Percentiles rank a stretch among this genome's conserved stretches.
These are phyloP conservation scores for Neofusicoccum kwambonambiense DNA, from an alignment of 2,329 filamentous ascomycete species.

Conservation along the genomic window DNA sequence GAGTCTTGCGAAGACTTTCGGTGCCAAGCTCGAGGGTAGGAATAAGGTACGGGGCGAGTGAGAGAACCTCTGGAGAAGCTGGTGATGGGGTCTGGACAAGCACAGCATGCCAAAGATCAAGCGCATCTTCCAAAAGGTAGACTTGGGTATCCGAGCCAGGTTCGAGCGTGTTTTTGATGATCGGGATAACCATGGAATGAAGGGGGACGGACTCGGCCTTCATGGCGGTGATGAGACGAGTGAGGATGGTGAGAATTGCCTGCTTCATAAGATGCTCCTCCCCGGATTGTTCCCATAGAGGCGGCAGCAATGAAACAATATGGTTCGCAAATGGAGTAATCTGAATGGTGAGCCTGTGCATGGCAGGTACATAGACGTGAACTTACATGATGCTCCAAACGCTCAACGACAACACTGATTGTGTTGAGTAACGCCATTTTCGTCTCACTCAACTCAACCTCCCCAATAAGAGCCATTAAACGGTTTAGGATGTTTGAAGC, in stretches of 20 bases:
- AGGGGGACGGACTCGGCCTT: conserved; percentile 74
- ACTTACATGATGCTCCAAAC: conserved; percentile 71
- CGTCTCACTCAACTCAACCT: conserved; percentile 79
- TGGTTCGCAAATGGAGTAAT: conserved; percentile 69
- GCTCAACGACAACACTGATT: conserved; percentile 73
- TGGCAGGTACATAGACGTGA: not conserved
- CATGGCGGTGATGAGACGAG: conserved; percentile 83
- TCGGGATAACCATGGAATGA: conserved; percentile 74
- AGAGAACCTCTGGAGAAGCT: conserved; percentile 43
- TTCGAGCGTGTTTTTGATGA: conserved; percentile 77
- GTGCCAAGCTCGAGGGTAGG: conserved; percentile 50
- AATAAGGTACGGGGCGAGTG: conserved; percentile 45
- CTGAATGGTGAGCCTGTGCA: conserved; percentile 27
- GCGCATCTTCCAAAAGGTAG: conserved; percentile 85
- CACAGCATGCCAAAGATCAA: conserved; percentile 84
- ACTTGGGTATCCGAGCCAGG: conserved; percentile 62
- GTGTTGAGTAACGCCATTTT: conserved; percentile 89
- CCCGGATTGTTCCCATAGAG: conserved; percentile 79
- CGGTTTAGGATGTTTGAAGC: conserved; percentile 70
- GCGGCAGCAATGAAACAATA: conserved; percentile 76
- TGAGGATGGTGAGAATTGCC: conserved; percentile 80
- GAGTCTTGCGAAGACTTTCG: conserved; percentile 47
- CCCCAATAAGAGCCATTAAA: conserved; percentile 74
- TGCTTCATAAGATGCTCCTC: conserved; percentile 94
- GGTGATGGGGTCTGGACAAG: conserved; percentile 57